Conservation (phyloP, 805 yeast genomes). For the Starmerella stigmatis region DNA sequence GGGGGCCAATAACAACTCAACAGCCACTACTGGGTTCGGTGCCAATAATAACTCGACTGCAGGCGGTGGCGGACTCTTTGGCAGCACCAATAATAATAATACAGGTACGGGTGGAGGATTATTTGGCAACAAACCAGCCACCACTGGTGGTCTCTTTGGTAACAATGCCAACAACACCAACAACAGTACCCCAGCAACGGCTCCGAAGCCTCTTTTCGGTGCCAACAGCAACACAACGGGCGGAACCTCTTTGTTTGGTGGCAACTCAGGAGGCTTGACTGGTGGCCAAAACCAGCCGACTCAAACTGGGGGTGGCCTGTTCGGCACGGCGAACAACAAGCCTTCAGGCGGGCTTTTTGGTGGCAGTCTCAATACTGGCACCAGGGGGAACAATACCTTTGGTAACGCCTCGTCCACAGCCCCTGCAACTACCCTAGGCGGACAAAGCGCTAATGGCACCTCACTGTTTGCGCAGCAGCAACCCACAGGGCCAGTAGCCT, state of each 20-base stretch:
- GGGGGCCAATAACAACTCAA: background rate
- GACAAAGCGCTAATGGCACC: too few relatives aligned
- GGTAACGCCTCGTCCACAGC: background rate
- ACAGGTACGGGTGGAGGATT: background rate
- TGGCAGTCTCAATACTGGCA: conserved; percentile 10
- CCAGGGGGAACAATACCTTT: background rate
- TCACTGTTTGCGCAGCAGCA: conserved; percentile 17
- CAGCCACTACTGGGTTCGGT: conserved; percentile 1
- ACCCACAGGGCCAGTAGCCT: conserved; percentile 30
- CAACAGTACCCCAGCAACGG: conserved; percentile 11
- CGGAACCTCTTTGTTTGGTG: conserved; percentile 35
- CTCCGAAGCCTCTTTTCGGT: conserved; percentile 6
- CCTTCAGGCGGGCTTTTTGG: conserved; percentile 29
- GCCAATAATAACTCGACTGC: background rate
- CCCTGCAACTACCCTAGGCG: too few relatives aligned
- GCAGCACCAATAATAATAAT: conserved; percentile 23
- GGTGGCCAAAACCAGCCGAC: conserved; percentile 18
- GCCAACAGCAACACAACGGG: conserved; percentile 16
- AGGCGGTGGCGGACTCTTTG: conserved; percentile 35
- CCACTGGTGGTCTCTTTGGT: conserved; percentile 28
- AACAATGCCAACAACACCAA: conserved; percentile 22
- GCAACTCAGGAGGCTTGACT: conserved; percentile 24
- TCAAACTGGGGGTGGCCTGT: conserved; percentile 19
- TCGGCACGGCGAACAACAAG: conserved; percentile 28
- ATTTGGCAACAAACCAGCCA: conserved; percentile 8